A percentile compares a stretch with the other conserved stretches of the same genome.
phyloP scores from a whole-genome alignment of 129 eudicot species.

The Centella asiatica region DNA sequence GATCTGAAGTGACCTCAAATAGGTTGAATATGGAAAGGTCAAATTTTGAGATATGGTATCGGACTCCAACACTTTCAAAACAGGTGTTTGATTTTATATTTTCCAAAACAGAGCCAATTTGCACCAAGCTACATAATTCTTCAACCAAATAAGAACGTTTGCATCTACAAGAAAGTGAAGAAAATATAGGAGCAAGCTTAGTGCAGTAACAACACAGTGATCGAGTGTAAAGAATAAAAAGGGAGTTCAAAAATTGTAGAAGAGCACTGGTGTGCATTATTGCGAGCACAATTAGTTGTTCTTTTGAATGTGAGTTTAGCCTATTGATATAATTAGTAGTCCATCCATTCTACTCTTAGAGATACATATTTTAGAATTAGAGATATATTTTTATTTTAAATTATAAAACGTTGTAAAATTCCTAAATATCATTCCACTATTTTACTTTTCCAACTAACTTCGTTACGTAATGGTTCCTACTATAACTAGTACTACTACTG shows the following conservation, averaged over 20 bases:
- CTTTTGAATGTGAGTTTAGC: constrained; percentile 64
- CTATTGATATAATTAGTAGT: no score
- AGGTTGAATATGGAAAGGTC: constrained; percentile 88
- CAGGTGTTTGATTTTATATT: constrained; percentile 75
- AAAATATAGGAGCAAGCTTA: no score
- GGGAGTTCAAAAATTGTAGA: constrained; percentile 44
- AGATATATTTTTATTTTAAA: no score
- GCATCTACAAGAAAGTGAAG: no score
- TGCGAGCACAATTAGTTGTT: constrained; percentile 82
- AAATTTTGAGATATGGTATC: constrained; percentile 67
- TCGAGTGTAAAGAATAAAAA: constrained; percentile 66
- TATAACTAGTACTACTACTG: no score
- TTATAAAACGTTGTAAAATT: no score
- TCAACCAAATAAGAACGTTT: background rate
- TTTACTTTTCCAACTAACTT: no score
- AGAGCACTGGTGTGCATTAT: constrained; percentile 44
- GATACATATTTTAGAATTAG: no score
- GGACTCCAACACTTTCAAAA: constrained; percentile 69
- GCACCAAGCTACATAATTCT: constrained; percentile 27
- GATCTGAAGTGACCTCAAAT: no score
- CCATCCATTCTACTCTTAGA: no score
- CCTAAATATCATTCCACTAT: no score
- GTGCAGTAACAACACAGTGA: constrained; percentile 91
- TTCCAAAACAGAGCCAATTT: constrained; percentile 93
- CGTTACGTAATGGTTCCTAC: no score